Conservation (phyloP, 2,329 filamentous ascomycete species). For the Calycina marina region DNA sequence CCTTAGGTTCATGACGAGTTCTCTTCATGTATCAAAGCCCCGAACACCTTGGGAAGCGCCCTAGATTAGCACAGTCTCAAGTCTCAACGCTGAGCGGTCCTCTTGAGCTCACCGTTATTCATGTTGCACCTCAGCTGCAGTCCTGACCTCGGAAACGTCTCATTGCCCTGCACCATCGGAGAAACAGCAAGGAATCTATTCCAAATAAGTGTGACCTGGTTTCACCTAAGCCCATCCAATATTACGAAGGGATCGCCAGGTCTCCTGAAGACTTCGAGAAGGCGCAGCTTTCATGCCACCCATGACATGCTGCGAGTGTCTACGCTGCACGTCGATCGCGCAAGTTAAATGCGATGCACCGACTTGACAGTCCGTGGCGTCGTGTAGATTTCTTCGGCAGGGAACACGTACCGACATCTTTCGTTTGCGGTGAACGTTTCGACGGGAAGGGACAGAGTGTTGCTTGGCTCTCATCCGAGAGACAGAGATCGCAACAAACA, state of each 20-base stretch:
- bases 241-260: too few species aligned
- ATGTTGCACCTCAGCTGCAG: neutral
- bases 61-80: too few species aligned
- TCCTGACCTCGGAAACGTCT: neutral
- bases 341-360: neutral
- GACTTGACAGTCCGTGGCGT: too few species aligned
- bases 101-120: neutral
- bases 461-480: too few species aligned
- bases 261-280: conserved; percentile 12
- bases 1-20: too few species aligned
- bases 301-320: neutral
- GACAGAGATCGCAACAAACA: neutral
- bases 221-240: conserved; percentile 6
- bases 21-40: neutral
- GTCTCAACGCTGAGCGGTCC: neutral
- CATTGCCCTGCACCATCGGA: neutral
- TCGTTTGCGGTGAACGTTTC: too few species aligned
- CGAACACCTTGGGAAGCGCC: neutral
- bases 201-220: too few species aligned
- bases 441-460: too few species aligned
- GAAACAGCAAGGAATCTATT: too few species aligned
- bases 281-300: conserved; percentile 13
- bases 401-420: neutral
- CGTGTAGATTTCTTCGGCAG: too few species aligned
- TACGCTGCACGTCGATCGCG: neutral